Percentiles rank a stretch among this genome's conserved stretches.
phyloP scores from a whole-genome alignment of 1,284 basidiomycete genomes.

The Boletellus deceptivus region DNA sequence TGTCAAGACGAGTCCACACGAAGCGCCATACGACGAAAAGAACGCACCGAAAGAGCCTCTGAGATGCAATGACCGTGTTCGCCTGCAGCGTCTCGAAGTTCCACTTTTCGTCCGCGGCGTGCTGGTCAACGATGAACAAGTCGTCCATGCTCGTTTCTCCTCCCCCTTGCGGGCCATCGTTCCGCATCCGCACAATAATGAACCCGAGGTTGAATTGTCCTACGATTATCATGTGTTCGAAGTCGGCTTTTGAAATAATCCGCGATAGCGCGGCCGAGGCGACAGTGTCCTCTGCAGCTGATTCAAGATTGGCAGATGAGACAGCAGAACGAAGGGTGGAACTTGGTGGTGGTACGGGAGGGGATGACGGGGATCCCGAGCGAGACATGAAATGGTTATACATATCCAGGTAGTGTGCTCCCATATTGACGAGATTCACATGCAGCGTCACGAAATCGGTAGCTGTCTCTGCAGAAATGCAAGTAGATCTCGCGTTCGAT shows the following conservation, averaged over 20 bases:
- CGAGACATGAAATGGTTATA: constrained; percentile 12
- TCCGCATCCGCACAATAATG: constrained; percentile 74
- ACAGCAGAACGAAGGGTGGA: constrained; percentile 27
- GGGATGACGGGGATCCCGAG: neutral
- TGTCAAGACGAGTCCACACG: neutral
- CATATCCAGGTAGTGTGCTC: constrained; percentile 26
- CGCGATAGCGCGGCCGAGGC: constrained; percentile 79
- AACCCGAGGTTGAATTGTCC: constrained; percentile 98
- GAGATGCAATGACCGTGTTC: constrained; percentile 85
- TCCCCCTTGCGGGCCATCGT: constrained; percentile 10
- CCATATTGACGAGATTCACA: constrained; percentile 46
- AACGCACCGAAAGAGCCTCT: constrained; percentile 75
- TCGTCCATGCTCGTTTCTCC: constrained; percentile 58
- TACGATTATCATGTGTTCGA: constrained; percentile 78
- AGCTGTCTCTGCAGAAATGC: constrained; percentile 1
- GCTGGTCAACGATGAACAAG: constrained; percentile 92
- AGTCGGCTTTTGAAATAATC: constrained; percentile 88
- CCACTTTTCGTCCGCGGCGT: constrained; percentile 94
- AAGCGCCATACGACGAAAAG: neutral
- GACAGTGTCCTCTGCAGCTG: constrained; percentile 51
- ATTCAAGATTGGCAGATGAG: constrained; percentile 59
- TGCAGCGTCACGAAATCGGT: constrained; percentile 37
- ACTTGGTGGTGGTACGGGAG: constrained; percentile 10
- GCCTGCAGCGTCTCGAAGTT: constrained; percentile 95
- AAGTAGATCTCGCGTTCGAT: neutral